Percentiles rank a stretch among this genome's conserved stretches.
Evolutionary conservation across 805 yeast genomes (phyloP).

Genomic region (Metschnikowia matae): DNA sequence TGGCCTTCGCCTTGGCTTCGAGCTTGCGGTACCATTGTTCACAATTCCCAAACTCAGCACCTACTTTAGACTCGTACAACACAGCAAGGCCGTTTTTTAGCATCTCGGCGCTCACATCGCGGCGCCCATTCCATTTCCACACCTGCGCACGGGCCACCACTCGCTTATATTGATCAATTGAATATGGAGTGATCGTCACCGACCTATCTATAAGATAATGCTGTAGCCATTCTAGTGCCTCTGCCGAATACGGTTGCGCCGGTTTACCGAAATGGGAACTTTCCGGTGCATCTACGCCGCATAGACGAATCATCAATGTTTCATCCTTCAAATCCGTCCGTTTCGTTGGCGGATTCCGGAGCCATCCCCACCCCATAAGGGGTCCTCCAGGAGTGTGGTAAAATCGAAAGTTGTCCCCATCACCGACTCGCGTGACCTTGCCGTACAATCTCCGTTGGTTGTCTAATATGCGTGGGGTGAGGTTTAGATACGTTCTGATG

Average conservation of each 20-base stretch:
- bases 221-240: constrained; percentile 77
- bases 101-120: constrained; percentile 88
- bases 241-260: constrained; percentile 82
- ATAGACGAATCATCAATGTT: constrained; percentile 76
- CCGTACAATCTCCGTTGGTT: constrained; percentile 44
- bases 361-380: constrained; percentile 91
- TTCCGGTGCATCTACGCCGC: constrained; percentile 98
- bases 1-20: constrained; percentile 56
- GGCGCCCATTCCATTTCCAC: constrained; percentile 52
- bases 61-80: constrained; percentile 77
- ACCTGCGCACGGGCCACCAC: constrained; percentile 78
- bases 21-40: constrained; percentile 55
- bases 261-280: constrained; percentile 91
- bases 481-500: constrained; percentile 33
- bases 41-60: constrained; percentile 83
- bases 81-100: constrained; percentile 76
- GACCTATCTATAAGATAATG: constrained; percentile 58
- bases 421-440: constrained; percentile 85
- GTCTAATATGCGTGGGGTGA: constrained; percentile 34
- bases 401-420: constrained; percentile 91
- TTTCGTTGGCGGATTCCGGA: constrained; percentile 58
- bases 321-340: constrained; percentile 48
- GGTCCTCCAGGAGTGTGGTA: constrained; percentile 93
- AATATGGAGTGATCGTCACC: constrained; percentile 72
- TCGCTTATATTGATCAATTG: constrained; percentile 84